These are phyloP conservation scores for Haberlea rhodopensis DNA, from an alignment of 257 asterid genomes.

Conservation along the genomic window DNA sequence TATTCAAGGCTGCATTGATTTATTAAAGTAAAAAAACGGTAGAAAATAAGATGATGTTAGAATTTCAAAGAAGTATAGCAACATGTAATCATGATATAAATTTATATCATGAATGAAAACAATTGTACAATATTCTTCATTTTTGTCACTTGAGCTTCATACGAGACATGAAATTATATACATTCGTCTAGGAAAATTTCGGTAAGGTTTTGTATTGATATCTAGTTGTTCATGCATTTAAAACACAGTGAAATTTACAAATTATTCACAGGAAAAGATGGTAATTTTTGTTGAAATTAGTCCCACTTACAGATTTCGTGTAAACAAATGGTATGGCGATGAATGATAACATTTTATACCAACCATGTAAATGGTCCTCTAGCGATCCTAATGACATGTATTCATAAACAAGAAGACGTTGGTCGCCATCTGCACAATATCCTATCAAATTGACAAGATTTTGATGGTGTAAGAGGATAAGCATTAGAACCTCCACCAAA, in stretches of 20 bases:
- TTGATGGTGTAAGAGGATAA: slow-evolving; percentile 87
- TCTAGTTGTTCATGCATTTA: not conserved
- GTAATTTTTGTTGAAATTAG: too few species aligned
- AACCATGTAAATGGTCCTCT: slow-evolving; percentile 98
- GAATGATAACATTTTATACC: slow-evolving; percentile 22
- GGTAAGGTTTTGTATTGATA: not conserved
- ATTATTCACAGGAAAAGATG: not conserved
- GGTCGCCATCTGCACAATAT: slow-evolving; percentile 98
- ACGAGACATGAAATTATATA: not conserved
- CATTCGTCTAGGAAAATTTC: too few species aligned
- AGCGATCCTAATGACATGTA: slow-evolving; percentile 95
- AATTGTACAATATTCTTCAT: not conserved
- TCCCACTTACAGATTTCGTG: not conserved
- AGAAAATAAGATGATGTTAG: not conserved
- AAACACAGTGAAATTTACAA: not conserved
- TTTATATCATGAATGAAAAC: not conserved
- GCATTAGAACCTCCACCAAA: slow-evolving; percentile 99
- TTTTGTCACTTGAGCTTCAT: not conserved
- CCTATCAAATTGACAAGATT: slow-evolving; percentile 97
- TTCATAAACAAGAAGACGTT: slow-evolving; percentile 92
- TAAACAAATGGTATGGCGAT: not conserved
- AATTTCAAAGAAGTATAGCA: not conserved
- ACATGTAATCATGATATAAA: too few species aligned
- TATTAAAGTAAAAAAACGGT: not conserved
- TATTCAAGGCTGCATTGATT: not conserved